Conservation (phyloP, 2,329 filamentous ascomycete species). For the Fusarium tjaetaba region DNA sequence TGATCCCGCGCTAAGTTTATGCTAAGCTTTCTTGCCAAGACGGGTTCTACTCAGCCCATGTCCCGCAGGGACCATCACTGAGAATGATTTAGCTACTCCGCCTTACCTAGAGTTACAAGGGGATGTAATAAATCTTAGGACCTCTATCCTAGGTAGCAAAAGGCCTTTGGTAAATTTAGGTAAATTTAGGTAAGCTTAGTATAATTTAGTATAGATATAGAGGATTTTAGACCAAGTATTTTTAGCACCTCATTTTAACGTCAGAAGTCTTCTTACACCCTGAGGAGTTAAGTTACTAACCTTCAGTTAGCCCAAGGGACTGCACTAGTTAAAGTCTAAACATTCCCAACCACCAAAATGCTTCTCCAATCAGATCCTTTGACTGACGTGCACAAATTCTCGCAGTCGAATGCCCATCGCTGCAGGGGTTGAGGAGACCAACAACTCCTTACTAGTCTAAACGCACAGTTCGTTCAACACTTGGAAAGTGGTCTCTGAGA, state of each 20-base stretch:
- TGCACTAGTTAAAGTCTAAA: not conserved
- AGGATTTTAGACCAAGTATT: too few relatives aligned
- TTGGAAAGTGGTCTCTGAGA: not conserved
- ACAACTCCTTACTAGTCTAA: not conserved
- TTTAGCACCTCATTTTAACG: too few relatives aligned
- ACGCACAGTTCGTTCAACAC: not conserved
- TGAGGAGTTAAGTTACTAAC: not conserved
- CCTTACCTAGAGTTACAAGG: not conserved
- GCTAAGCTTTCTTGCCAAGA: not conserved
- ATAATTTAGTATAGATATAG: too few relatives aligned
- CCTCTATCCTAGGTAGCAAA: too few relatives aligned
- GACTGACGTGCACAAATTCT: not conserved
- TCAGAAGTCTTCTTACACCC: too few relatives aligned
- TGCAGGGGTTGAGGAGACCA: accelerated
- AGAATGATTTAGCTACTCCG: not conserved
- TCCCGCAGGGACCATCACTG: not conserved
- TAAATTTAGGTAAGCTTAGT: too few relatives aligned
- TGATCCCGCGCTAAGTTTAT: not conserved
- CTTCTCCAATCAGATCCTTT: not conserved
- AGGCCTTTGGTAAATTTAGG: too few relatives aligned
- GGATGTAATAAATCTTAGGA: too few relatives aligned
- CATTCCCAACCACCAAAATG: accelerated
- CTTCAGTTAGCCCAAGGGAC: not conserved
- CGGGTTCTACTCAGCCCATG: not conserved
- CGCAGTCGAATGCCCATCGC: not conserved